Evolutionary conservation across 2,329 filamentous ascomycete species (phyloP), one percentile per base, ranked within the genome.

Genomic region (Penicillium oxalicum): DNA sequence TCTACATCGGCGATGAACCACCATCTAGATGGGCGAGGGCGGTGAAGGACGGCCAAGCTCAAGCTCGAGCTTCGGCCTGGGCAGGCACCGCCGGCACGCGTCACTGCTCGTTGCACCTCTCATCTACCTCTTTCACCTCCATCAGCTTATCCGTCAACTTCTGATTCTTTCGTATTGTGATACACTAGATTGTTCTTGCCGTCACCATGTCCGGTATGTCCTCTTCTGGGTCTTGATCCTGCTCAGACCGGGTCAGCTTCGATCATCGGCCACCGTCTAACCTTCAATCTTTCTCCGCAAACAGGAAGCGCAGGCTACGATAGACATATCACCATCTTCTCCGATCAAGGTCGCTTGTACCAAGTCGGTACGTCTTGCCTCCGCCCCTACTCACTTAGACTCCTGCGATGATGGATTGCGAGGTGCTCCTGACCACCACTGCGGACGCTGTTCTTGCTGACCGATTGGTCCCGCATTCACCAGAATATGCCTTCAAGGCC

Each of bases 401-500:
- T 18, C 43, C 37, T 13, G 33, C 34, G 47, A 26, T 27, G 18
- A 41, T 13, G 11, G 18, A 40, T 40, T 25, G 40, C 41, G 18
- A 46, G 48, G 47, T 33, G 35, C 57, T 62, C 50, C 62, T 57
- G 42, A 44, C 43, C 50, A 27, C 40, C 39, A 34, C 41, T 32
- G 47, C 53, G 34, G 29, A 11, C 11, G 46, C 47, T 42, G 56
- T 57, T 41, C 47, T 44, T 47, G 51, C 55, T 56, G 47, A 63
- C 67, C 69, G 51, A 70, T 60, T 18, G 18, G 36, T 50, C 47
- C 45, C 26, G 40, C 55, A 44, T 60, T 54, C 56, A 13, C 32
- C 52, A 97, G 93, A 98, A 81, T 98, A 98, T 91, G 93, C 93
- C 63, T 98, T 98, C 84, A 98, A 98, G 79, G 93, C 93, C 51